Conservation (phyloP, 768 basidiomycete genomes). For the Chalciporus chontae region DNA sequence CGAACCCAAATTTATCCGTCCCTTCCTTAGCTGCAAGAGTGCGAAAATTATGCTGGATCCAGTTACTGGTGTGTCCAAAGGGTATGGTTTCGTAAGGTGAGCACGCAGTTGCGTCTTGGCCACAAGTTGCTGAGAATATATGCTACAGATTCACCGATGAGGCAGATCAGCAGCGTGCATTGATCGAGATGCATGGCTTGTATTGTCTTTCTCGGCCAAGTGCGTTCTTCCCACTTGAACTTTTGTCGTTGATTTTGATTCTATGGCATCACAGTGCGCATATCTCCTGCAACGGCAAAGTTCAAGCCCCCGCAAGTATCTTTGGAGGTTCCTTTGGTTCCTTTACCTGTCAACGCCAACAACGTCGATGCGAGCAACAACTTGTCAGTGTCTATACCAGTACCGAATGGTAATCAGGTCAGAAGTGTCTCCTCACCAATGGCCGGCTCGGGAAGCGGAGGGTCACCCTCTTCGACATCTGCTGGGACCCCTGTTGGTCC, state of each 20-base stretch:
- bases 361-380: constrained; percentile 32
- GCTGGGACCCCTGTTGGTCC: constrained; percentile 35
- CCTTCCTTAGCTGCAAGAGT: constrained; percentile 90
- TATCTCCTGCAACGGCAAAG: constrained; percentile 86
- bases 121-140: constrained; percentile 3
- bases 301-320: constrained; percentile 60
- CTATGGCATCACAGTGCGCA: constrained; percentile 63
- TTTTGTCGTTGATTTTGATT: constrained; percentile 18
- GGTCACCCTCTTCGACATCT: constrained; percentile 21
- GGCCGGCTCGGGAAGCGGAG: constrained; percentile 36
- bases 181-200: constrained; percentile 89
- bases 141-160: constrained; percentile 78
- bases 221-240: constrained; percentile 37
- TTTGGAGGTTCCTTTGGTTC: constrained; percentile 46
- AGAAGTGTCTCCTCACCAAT: constrained; percentile 74
- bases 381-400: constrained; percentile 48
- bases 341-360: constrained; percentile 34
- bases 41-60: constrained; percentile 96
- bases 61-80: constrained; percentile 81
- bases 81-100: constrained; percentile 90
- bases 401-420: constrained; percentile 42
- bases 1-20: constrained; percentile 84
- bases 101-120: constrained; percentile 22
- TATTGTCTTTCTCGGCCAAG: constrained; percentile 88
- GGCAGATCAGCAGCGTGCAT: constrained; percentile 81